Percentiles rank a stretch among this genome's conserved stretches.
These are phyloP conservation scores for Pseudisothecium myosuroides DNA, from an alignment of 225 moss, liverwort and hornwort genomes.

Conservation along the genomic window DNA sequence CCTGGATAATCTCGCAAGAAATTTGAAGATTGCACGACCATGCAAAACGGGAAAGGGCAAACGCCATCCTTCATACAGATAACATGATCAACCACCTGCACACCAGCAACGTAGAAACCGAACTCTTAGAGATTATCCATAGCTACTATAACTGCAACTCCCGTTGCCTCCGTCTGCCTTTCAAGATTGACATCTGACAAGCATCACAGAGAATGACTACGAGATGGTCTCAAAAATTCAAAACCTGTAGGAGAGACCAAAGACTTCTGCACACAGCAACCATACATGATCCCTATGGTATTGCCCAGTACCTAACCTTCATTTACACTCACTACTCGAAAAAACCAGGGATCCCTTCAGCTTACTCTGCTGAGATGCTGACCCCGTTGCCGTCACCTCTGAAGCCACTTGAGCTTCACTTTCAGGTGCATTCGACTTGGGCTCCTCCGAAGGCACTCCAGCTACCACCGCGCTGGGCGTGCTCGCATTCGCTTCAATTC, in stretches of 20 bases:
- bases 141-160: neutral
- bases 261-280: neutral
- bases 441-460: neutral
- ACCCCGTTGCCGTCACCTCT: neutral
- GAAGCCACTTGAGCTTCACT: neutral
- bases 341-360: neutral
- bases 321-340: neutral
- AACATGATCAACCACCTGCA: conserved; percentile 36
- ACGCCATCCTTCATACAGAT: neutral
- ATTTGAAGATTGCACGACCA: conserved; percentile 8
- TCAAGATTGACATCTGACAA: neutral
- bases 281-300: neutral
- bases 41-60: neutral
- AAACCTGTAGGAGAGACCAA: neutral
- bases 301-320: neutral
- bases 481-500: neutral
- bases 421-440: neutral
- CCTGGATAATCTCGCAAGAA: neutral
- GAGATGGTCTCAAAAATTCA: neutral
- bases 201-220: neutral
- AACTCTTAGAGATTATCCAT: neutral
- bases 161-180: neutral
- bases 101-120: neutral
- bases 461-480: neutral
- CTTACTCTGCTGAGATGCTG: conserved; percentile 33